Percentiles rank a stretch among this genome's conserved stretches.
Evolutionary conservation across 805 yeast genomes (phyloP).

Genomic region (Metschnikowia lachancei): DNA sequence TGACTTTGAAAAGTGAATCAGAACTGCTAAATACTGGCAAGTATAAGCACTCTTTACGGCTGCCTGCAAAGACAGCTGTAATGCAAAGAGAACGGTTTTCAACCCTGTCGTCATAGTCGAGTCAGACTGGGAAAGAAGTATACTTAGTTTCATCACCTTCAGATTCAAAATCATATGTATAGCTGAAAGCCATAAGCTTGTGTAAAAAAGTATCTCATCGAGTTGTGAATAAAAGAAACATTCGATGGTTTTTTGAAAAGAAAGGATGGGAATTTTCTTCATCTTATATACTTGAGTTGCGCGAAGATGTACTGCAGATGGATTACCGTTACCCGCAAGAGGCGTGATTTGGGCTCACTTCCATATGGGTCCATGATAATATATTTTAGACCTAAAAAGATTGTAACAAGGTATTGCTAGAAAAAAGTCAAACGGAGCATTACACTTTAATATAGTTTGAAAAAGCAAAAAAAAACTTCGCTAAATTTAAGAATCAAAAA

Average conservation of each 20-base stretch:
- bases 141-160: conserved; percentile 51
- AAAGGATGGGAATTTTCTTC: conserved; percentile 2
- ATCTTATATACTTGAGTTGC: conserved; percentile 10
- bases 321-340: conserved; percentile 14
- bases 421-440: too few species aligned
- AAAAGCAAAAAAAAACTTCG: too few species aligned
- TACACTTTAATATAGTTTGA: too few species aligned
- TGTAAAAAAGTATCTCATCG: conserved; percentile 19
- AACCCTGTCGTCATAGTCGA: conserved; percentile 93
- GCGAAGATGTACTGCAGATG: conserved; percentile 16
- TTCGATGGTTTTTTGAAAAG: background rate
- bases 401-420: too few species aligned
- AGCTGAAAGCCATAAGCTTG: conserved; percentile 25
- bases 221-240: background rate
- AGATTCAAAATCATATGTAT: conserved; percentile 11
- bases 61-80: conserved; percentile 40
- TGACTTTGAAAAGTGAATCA: conserved; percentile 42
- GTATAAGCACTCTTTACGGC: conserved; percentile 60
- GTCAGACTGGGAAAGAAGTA: conserved; percentile 89
- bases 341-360: background rate
- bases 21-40: conserved; percentile 80
- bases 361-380: too few species aligned
- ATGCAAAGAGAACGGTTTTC: conserved; percentile 44
- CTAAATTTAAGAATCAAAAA: conserved; percentile 3
- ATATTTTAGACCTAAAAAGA: too few species aligned